Evolutionary conservation across 176 grass and related monocot species (phyloP), one percentile per base, ranked within the genome.

Genomic region (Tillandsia leiboldiana): DNA sequence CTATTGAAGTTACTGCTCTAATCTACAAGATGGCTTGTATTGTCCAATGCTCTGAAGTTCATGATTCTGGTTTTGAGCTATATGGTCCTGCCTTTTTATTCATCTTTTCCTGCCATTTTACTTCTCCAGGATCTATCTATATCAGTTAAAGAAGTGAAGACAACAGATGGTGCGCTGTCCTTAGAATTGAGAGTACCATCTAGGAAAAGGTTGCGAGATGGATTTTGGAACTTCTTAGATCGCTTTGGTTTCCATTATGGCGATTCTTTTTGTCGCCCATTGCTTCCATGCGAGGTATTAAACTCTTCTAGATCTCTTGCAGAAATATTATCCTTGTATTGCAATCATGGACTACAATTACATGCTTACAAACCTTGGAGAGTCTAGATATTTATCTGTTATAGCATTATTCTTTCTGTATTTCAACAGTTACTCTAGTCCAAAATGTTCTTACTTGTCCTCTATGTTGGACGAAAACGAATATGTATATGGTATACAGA

Each of bases 271-370:
- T 28, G 1, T 54, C 87, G 94, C 59, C 52, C 63, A 52, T 79
- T 97, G 77, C 86, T 97, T 83, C 86, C 93, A 51, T 73, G 75
- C 62, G 93, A 97, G 89, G 93, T 92, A 7, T 61, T 58, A 66
- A 67, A 28, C 29, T 63, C 24, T 17, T 23, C 10, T 20, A 49
- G 23, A 26, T 63, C 10, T 11, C 15, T 18, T 26, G 13, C 49
- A 64, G 51, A 11, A 54, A 22, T 71, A 1, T 71, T 12, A 66
- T 49, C 62, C 49, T 72, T 50, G 12, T 22, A 66, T 70, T 72
- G 54, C 13, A 22, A 59, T 59, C 3, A 15, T 59, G 15, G 20
- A 59, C n/a, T 15, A 59, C 15, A 59, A 59, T 42, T 42, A 42
- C 33, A 42, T 6, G 14, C 14, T 59, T 56, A 9, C 20, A 2